A percentile compares a stretch with the other conserved stretches of the same genome.
Conservation (phyloP, 305 asterid genomes). For the Fraxinus velutina region DNA sequence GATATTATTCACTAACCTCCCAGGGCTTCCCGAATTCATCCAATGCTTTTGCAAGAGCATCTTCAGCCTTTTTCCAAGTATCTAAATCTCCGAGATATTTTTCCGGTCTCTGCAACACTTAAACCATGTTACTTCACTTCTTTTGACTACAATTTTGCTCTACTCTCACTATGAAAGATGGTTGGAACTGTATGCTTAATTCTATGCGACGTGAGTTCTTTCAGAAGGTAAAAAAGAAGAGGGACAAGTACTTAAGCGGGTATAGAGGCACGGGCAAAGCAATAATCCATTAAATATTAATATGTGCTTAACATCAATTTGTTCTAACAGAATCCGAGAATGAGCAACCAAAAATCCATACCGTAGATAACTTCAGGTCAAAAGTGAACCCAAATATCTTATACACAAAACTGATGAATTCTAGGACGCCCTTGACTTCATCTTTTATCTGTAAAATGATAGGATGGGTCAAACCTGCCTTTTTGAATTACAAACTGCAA, state of each 20-base stretch:
- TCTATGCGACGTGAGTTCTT: not conserved
- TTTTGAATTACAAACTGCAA: slow-evolving; percentile 5
- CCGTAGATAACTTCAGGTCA: slow-evolving; percentile 94
- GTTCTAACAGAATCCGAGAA: slow-evolving; percentile 6
- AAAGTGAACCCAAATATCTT: slow-evolving; percentile 84
- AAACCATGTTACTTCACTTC: slow-evolving; percentile 14
- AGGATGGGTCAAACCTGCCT: slow-evolving; percentile 24
- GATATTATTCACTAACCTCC: slow-evolving; percentile 61
- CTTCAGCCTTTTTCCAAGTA: slow-evolving; percentile 91
- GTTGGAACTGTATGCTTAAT: not conserved
- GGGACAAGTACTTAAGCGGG: not conserved
- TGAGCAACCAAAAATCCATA: slow-evolving; percentile 34
- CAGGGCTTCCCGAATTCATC: slow-evolving; percentile 85
- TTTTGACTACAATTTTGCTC: not conserved
- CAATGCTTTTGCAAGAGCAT: slow-evolving; percentile 78
- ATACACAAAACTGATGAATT: slow-evolving; percentile 72
- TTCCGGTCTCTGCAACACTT: slow-evolving; percentile 82
- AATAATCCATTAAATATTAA: not conserved
- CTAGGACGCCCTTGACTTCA: slow-evolving; percentile 84
- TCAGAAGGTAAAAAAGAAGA: not conserved
- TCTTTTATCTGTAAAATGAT: slow-evolving; percentile 66
- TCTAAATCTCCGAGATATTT: slow-evolving; percentile 75
- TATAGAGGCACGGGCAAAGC: not conserved
- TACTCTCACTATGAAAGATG: not conserved
- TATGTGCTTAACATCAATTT: not conserved